phyloP scores from a whole-genome alignment of 164 flowering plant species.

The Chimonanthus praecox region DNA sequence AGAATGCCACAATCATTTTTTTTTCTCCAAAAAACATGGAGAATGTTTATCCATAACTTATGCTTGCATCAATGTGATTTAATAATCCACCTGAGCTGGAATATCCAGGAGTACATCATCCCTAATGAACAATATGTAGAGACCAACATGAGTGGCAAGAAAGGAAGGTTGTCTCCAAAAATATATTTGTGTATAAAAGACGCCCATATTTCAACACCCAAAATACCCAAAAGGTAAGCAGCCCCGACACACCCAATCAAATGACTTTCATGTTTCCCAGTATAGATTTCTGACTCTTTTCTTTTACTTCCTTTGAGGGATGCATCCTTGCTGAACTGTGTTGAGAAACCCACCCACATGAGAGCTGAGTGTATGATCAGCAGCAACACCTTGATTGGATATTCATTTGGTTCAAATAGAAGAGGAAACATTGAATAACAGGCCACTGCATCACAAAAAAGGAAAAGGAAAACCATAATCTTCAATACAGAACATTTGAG shows the following conservation, averaged over 20 bases:
- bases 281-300: constrained; percentile 2
- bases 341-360: constrained; percentile 62
- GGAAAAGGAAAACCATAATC: constrained; percentile 1
- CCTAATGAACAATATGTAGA: constrained; percentile 74
- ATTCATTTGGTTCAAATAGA: constrained; percentile 81
- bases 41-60: neutral
- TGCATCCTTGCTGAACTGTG: constrained; percentile 22
- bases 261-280: constrained; percentile 15
- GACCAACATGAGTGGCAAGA: constrained; percentile 73
- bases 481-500: neutral
- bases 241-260: constrained; percentile 51
- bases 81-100: constrained; percentile 60
- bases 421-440: constrained; percentile 94
- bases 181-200: constrained; percentile 67
- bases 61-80: constrained; percentile 5
- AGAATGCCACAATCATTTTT: neutral
- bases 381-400: constrained; percentile 74
- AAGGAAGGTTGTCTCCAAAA: constrained; percentile 66
- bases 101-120: constrained; percentile 76
- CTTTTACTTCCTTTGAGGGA: constrained; percentile 14
- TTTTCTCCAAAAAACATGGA: neutral
- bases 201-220: constrained; percentile 73
- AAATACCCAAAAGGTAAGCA: constrained; percentile 58
- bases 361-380: constrained; percentile 52
- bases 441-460: constrained; percentile 58